Percentiles rank a stretch among this genome's conserved stretches.
Evolutionary conservation across 192 early-diverging fungal genomes (phyloP).

Genomic region (Diversispora eburnea): DNA sequence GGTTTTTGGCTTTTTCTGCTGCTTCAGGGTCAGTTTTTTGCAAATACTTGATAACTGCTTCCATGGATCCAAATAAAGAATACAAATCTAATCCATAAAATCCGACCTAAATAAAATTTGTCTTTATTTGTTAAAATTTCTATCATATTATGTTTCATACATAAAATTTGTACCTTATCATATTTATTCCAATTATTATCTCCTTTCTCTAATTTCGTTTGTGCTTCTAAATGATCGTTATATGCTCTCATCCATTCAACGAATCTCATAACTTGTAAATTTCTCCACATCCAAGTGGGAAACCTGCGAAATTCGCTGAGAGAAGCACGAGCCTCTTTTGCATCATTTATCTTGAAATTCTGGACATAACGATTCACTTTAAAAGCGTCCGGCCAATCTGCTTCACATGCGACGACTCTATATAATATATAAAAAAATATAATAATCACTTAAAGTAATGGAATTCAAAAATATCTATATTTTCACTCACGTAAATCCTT

Average conservation of each 20-base stretch:
- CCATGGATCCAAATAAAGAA: constrained; percentile 17
- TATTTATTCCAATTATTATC: not conserved
- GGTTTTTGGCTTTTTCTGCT: not conserved
- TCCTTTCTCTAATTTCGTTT: not conserved
- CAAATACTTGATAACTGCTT: not conserved
- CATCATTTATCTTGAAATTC: not conserved
- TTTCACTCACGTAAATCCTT: constrained; percentile 18
- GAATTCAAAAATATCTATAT: not conserved
- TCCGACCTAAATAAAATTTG: not conserved
- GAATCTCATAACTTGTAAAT: constrained; percentile 5
- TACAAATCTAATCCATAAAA: constrained; percentile 16
- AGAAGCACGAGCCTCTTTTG: not conserved
- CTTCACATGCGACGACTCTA: constrained; percentile 16
- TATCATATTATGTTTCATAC: not conserved
- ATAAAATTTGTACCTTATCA: not conserved
- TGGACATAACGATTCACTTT: constrained; percentile 23
- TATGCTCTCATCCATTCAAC: constrained; percentile 15
- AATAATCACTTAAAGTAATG: not conserved
- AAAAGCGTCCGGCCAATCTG: constrained; percentile 22
- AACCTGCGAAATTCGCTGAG: constrained; percentile 5
- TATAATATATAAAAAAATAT: not conserved
- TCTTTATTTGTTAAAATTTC: not conserved
- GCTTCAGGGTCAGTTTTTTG: not conserved
- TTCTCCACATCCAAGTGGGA: constrained; percentile 25
- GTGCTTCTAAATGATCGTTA: constrained; percentile 9